Evolutionary conservation across 2,329 filamentous ascomycete genomes (phyloP).

Genomic region (Cladosporium sp.): DNA sequence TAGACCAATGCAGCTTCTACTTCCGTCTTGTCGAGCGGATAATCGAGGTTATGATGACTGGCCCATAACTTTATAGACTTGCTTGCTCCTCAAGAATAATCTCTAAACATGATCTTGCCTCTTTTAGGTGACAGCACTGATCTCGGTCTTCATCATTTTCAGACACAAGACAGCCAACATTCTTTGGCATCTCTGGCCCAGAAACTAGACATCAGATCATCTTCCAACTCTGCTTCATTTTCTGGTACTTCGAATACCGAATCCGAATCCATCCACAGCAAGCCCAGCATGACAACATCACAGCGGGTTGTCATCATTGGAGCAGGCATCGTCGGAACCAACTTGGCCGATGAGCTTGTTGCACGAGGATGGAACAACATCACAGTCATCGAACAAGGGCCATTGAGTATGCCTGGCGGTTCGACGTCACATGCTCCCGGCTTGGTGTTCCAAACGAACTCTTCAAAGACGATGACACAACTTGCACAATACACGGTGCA

Average conservation of each 20-base stretch:
- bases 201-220: neutral
- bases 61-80: slow-evolving; percentile 1
- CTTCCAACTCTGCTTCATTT: neutral
- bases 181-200: slow-evolving; percentile 7
- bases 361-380: slow-evolving; percentile 63
- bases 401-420: slow-evolving; percentile 62
- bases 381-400: slow-evolving; percentile 65
- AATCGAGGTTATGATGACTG: slow-evolving; percentile 8
- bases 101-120: slow-evolving; percentile 3
- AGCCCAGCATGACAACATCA: slow-evolving; percentile 12
- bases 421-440: slow-evolving; percentile 67
- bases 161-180: neutral
- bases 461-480: slow-evolving; percentile 57
- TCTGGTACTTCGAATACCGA: neutral
- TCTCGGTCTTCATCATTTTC: neutral
- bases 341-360: slow-evolving; percentile 64
- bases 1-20: slow-evolving; percentile 14
- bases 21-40: slow-evolving; percentile 12
- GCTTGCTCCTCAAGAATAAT: neutral
- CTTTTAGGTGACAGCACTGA: slow-evolving; percentile 10
- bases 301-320: slow-evolving; percentile 58
- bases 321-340: slow-evolving; percentile 64
- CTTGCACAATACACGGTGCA: slow-evolving; percentile 64
- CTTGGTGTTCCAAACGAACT: slow-evolving; percentile 64
- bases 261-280: neutral